A percentile compares a stretch with the other conserved stretches of the same genome.
phyloP scores from a whole-genome alignment of 1,284 basidiomycete genomes.

The Polyporus tsugae region DNA sequence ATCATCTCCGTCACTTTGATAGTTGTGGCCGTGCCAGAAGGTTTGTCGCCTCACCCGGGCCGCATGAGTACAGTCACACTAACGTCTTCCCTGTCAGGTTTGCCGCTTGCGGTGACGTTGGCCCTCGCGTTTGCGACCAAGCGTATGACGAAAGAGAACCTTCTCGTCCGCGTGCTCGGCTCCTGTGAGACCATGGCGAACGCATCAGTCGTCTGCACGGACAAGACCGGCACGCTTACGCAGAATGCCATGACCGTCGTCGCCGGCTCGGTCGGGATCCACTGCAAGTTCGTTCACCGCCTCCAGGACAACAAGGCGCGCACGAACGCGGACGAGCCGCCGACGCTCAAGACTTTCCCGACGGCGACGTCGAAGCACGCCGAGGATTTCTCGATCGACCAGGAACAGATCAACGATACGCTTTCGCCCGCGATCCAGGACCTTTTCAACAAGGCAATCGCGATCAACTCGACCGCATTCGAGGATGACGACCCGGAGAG shows the following conservation, averaged over 20 bases:
- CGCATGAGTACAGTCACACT: constrained; percentile 20
- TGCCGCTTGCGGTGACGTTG: constrained; percentile 95
- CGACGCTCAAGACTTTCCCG: constrained; percentile 42
- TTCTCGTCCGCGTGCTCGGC: constrained; percentile 94
- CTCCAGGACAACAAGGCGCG: constrained; percentile 81
- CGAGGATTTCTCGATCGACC: constrained; percentile 89
- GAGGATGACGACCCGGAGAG: constrained; percentile 80
- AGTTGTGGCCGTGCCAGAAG: constrained; percentile 98
- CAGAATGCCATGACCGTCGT: constrained; percentile 97
- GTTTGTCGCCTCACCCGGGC: constrained; percentile 45
- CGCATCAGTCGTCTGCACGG: constrained; percentile 95
- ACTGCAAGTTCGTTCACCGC: constrained; percentile 90
- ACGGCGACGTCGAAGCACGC: constrained; percentile 49
- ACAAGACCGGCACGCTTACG: constrained; percentile 95
- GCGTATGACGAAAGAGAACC: constrained; percentile 94
- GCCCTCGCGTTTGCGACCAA: constrained; percentile 97
- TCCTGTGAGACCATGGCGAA: constrained; percentile 99
- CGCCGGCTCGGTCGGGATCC: constrained; percentile 92
- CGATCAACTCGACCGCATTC: constrained; percentile 96
- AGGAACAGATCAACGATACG: constrained; percentile 69
- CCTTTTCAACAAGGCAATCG: constrained; percentile 88
- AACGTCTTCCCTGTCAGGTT: constrained; percentile 55
- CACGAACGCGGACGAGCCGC: constrained; percentile 75
- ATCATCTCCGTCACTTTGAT: constrained; percentile 96
- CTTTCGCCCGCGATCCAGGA: constrained; percentile 70